These are phyloP conservation scores for Gossypium trilobum DNA, from an alignment of 441 rosid species.

Conservation along the genomic window DNA sequence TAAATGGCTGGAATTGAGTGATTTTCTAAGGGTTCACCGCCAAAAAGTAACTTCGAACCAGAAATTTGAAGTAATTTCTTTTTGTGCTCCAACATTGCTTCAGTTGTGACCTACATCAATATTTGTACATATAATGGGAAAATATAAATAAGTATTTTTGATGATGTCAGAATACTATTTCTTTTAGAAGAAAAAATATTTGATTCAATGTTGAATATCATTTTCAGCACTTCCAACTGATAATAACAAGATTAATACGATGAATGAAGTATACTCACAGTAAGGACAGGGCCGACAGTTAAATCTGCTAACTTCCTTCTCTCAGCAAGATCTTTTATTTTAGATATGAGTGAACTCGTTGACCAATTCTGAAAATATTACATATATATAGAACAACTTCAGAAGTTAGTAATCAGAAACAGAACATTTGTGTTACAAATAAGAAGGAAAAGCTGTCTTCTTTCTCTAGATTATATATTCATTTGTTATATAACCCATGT, in stretches of 20 bases:
- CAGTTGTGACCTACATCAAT: constrained; percentile 60
- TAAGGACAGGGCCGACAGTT: constrained; percentile 86
- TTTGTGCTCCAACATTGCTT: constrained; percentile 75
- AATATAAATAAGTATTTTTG: neutral
- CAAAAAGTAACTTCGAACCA: constrained; percentile 81
- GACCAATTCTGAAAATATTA: constrained; percentile 63
- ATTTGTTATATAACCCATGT: neutral
- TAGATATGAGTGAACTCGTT: constrained; percentile 46
- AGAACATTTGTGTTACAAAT: neutral
- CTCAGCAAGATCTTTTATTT: constrained; percentile 67
- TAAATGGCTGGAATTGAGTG: constrained; percentile 84
- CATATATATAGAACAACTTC: neutral
- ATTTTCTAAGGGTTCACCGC: constrained; percentile 63
- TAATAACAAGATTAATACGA: neutral
- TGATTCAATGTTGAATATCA: neutral
- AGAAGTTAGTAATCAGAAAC: neutral
- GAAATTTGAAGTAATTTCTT: constrained; percentile 68
- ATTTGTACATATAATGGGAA: neutral
- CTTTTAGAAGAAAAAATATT: neutral
- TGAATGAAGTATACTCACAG: constrained; percentile 45
- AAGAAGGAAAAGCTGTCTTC: neutral
- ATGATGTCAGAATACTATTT: neutral
- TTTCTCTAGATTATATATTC: neutral
- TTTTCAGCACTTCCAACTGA: neutral
- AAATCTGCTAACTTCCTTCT: constrained; percentile 88